phyloP scores from a whole-genome alignment of 495 filamentous ascomycete species.

The Mytilinidion resinicola region DNA sequence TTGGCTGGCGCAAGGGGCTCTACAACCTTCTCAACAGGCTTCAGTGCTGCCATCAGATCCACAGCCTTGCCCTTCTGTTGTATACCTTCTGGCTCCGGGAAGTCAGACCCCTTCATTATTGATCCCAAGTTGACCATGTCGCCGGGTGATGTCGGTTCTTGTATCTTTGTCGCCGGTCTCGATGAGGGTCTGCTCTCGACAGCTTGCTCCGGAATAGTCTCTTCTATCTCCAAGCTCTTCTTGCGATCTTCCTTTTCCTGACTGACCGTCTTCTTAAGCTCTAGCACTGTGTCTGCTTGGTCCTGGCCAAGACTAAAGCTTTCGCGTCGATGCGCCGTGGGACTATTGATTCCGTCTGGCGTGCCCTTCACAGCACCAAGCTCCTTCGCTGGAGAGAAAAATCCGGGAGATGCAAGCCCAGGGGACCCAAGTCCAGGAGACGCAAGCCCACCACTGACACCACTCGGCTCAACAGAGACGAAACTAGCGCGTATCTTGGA shows the following conservation, averaged over 20 bases:
- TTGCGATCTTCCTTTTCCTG: conserved; percentile 30
- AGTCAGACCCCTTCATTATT: conserved; percentile 29
- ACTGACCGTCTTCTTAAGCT: conserved; percentile 30
- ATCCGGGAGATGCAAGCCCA: not conserved
- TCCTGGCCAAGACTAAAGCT: conserved; percentile 31
- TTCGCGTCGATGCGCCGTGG: conserved; percentile 21
- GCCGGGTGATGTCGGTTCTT: conserved; percentile 1
- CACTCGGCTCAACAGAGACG: conserved; percentile 65
- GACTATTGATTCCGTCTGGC: conserved; percentile 22
- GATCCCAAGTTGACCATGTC: conserved; percentile 25
- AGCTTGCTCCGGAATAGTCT: conserved; percentile 31
- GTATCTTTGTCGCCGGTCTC: conserved; percentile 16
- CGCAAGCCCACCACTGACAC: conserved; percentile 22
- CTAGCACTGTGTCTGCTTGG: conserved; percentile 14
- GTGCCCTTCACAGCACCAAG: conserved; percentile 18
- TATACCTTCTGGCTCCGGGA: conserved; percentile 18
- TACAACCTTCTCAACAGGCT: not conserved
- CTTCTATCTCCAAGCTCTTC: conserved; percentile 24
- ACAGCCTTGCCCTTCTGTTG: not conserved
- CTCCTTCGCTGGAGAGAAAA: conserved; percentile 3
- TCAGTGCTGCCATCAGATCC: not conserved
- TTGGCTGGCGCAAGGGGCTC: not conserved
- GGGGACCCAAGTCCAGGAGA: not conserved
- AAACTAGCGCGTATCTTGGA: conserved; percentile 81
- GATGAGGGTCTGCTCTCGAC: conserved; percentile 19